Conservation (phyloP, 2,329 filamentous ascomycete species). For the Pyrenophora seminiperda region DNA sequence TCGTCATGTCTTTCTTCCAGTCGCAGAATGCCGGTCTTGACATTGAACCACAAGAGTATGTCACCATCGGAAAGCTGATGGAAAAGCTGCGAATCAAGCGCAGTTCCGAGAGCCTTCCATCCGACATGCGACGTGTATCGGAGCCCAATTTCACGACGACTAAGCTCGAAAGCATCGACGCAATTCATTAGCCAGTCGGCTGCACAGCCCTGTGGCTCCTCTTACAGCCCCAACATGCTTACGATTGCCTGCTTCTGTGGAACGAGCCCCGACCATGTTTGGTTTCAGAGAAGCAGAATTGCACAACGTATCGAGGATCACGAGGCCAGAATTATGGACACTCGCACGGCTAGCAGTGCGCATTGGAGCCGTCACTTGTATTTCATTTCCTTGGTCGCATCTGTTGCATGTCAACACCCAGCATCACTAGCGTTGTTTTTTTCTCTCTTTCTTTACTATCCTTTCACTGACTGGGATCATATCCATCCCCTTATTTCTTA, state of each 20-base stretch:
- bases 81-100: slow-evolving; percentile 80
- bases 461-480: slow-evolving; percentile 6
- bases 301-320: slow-evolving; percentile 26
- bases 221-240: slow-evolving; percentile 18
- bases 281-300: slow-evolving; percentile 24
- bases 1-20: slow-evolving; percentile 81
- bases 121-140: slow-evolving; percentile 43
- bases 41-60: slow-evolving; percentile 77
- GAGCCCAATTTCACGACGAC: slow-evolving; percentile 40
- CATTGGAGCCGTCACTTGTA: slow-evolving; percentile 18
- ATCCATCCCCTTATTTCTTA: slow-evolving; percentile 13
- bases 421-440: slow-evolving; percentile 38
- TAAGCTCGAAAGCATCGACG: slow-evolving; percentile 41
- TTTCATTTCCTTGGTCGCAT: slow-evolving; percentile 21
- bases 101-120: slow-evolving; percentile 41
- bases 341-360: slow-evolving; percentile 17
- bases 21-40: slow-evolving; percentile 70
- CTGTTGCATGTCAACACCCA: slow-evolving; percentile 33
- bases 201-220: slow-evolving; percentile 14
- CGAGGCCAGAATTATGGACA: slow-evolving; percentile 16
- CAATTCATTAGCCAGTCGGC: slow-evolving; percentile 30
- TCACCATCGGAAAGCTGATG: slow-evolving; percentile 79
- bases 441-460: slow-evolving; percentile 22
- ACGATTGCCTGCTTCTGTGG: slow-evolving; percentile 20
- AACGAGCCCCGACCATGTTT: slow-evolving; percentile 11